Percentiles rank a stretch among this genome's conserved stretches.
These are phyloP conservation scores for Botryobasidium botryosum DNA, from an alignment of 768 basidiomycete genomes.

Conservation along the genomic window DNA sequence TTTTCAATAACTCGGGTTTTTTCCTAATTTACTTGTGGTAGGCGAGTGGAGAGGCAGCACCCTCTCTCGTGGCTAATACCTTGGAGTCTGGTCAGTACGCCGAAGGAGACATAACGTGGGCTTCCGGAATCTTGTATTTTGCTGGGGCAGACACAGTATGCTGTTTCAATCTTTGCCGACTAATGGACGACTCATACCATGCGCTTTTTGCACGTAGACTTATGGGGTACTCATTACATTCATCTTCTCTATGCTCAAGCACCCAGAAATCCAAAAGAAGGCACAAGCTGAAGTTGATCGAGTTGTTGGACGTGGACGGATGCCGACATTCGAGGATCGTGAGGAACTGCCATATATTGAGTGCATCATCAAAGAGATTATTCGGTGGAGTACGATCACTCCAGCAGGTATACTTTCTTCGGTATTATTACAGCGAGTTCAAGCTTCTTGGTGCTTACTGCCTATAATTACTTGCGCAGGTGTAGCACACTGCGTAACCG, in stretches of 20 bases:
- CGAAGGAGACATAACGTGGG: not conserved
- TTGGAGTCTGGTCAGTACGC: not conserved
- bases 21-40: too few species aligned
- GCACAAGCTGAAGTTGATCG: slow-evolving; percentile 17
- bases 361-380: slow-evolving; percentile 11
- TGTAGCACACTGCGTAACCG: not conserved
- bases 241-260: slow-evolving; percentile 9
- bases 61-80: not conserved
- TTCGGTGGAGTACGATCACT: slow-evolving; percentile 10
- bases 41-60: not conserved
- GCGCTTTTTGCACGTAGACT: too few species aligned
- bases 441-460: too few species aligned
- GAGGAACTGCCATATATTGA: slow-evolving; percentile 11
- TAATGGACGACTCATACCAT: too few species aligned
- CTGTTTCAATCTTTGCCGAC: too few species aligned
- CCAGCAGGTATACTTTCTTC: too few species aligned
- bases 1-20: too few species aligned
- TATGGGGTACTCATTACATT: slow-evolving; percentile 6
- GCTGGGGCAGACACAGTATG: not conserved
- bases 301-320: slow-evolving; percentile 14
- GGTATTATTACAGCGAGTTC: too few species aligned
- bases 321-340: slow-evolving; percentile 15
- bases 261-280: slow-evolving; percentile 15
- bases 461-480: too few species aligned
- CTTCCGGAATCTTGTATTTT: not conserved